These are phyloP conservation scores for Rhizophagus prolifer DNA, from an alignment of 192 early-diverging fungal species.

Conservation along the genomic window DNA sequence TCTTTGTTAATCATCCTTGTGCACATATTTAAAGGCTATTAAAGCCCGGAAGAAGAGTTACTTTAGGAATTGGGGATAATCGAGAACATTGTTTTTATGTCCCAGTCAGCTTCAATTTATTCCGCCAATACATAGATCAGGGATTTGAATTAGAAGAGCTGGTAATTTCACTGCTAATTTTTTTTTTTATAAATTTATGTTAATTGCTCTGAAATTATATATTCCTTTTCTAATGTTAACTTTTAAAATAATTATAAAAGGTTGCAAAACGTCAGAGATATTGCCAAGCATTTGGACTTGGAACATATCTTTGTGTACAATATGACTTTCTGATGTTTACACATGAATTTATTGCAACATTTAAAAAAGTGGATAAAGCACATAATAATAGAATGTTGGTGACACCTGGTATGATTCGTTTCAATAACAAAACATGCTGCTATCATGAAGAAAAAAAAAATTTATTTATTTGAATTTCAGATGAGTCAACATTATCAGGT, in stretches of 20 bases:
- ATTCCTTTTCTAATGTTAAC: background rate
- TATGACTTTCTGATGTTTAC: constrained; percentile 93
- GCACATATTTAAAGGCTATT: constrained; percentile 54
- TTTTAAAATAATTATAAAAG: constrained; percentile 20
- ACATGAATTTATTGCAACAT: constrained; percentile 87
- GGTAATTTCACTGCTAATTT: constrained; percentile 25
- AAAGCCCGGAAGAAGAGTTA: constrained; percentile 68
- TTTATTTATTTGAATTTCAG: constrained; percentile 30
- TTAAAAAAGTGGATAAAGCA: constrained; percentile 65
- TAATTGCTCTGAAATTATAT: background rate
- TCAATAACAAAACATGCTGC: background rate
- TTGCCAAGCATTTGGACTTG: constrained; percentile 82
- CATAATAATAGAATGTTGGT: constrained; percentile 54
- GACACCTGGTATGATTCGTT: constrained; percentile 34
- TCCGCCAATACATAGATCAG: constrained; percentile 74
- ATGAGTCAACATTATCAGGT: constrained; percentile 29
- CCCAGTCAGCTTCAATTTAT: constrained; percentile 81
- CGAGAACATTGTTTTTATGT: constrained; percentile 88
- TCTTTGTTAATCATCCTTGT: background rate
- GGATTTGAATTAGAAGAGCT: constrained; percentile 92
- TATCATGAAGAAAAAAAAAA: background rate
- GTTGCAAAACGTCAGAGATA: constrained; percentile 88
- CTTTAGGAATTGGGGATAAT: constrained; percentile 93
- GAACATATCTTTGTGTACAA: constrained; percentile 83
- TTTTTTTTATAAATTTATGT: background rate